phyloP scores from a whole-genome alignment of 1,284 basidiomycete genomes.

The Pseudozyma thailandica region DNA sequence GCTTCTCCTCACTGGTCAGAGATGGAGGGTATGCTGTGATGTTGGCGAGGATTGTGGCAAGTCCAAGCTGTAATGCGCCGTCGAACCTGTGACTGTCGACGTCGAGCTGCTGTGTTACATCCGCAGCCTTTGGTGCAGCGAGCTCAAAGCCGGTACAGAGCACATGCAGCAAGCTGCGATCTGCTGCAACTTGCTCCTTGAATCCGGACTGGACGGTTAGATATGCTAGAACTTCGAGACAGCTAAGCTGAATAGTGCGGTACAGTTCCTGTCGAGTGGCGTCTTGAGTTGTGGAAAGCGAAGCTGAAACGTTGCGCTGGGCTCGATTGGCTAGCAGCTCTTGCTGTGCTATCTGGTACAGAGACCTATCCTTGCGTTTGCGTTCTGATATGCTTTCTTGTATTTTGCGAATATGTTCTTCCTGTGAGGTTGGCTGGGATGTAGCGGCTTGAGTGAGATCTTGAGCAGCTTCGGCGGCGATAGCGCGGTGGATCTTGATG shows the following conservation, averaged over 20 bases:
- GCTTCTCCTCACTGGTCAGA: slow-evolving; percentile 50
- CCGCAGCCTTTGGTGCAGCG: not conserved
- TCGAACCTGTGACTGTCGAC: slow-evolving; percentile 31
- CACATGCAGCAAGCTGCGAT: slow-evolving; percentile 28
- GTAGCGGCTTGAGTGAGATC: slow-evolving; percentile 23
- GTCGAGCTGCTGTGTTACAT: not conserved
- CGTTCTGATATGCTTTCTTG: slow-evolving; percentile 20
- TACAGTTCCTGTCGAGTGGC: slow-evolving; percentile 1
- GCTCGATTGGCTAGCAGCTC: slow-evolving; percentile 10
- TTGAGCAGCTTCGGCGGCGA: slow-evolving; percentile 20
- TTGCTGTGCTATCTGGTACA: slow-evolving; percentile 13
- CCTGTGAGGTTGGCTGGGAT: slow-evolving; percentile 25
- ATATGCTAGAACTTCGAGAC: slow-evolving; percentile 59
- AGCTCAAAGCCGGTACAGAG: slow-evolving; percentile 29
- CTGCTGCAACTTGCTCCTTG: slow-evolving; percentile 29
- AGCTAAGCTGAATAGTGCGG: slow-evolving; percentile 24
- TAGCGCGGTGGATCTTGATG: slow-evolving; percentile 26
- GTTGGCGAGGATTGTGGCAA: slow-evolving; percentile 50
- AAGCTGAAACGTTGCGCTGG: not conserved
- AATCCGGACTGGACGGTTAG: slow-evolving; percentile 43
- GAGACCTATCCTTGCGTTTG: slow-evolving; percentile 22
- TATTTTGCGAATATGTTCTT: slow-evolving; percentile 25
- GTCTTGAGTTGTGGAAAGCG: not conserved
- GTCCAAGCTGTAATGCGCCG: slow-evolving; percentile 50
- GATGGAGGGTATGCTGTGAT: slow-evolving; percentile 47